Percentiles rank a stretch among this genome's conserved stretches.
Conservation (phyloP, 768 basidiomycete genomes). For the Hydnomerulius pinastri region DNA sequence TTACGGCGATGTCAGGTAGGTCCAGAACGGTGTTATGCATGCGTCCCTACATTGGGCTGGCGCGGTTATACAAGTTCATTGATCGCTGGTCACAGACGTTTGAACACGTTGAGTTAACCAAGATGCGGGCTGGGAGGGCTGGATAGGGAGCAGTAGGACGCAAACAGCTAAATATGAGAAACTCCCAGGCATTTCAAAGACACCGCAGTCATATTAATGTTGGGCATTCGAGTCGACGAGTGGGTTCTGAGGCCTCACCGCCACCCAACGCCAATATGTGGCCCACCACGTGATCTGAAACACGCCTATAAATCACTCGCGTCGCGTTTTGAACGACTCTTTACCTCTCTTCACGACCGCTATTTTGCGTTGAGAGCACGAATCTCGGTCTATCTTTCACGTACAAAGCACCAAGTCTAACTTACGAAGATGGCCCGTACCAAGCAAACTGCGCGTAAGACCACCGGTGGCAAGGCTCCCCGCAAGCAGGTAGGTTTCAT, state of each 20-base stretch:
- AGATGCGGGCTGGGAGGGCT: constrained; percentile 19
- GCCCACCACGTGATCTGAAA: not conserved
- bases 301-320: not conserved
- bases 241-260: no score
- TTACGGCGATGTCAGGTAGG: no score
- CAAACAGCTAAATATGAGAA: no score
- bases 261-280: not conserved
- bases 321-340: not conserved
- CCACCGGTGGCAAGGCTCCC: constrained; percentile 70
- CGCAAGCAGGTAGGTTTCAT: constrained; percentile 65
- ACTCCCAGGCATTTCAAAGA: no score
- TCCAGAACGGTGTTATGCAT: no score
- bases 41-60: no score
- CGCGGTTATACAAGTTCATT: no score
- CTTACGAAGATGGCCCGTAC: constrained; percentile 55
- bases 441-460: constrained; percentile 72
- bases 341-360: not conserved
- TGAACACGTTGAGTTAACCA: not conserved
- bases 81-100: constrained; percentile 22
- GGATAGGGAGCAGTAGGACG: no score
- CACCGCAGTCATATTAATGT: no score
- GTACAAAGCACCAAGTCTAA: no score
- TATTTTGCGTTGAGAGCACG: not conserved
- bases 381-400: not conserved
- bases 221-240: no score